These are phyloP conservation scores for Thraustotheca clavata DNA, from an alignment of 352 stramenopile genomes.

Conservation along the genomic window DNA sequence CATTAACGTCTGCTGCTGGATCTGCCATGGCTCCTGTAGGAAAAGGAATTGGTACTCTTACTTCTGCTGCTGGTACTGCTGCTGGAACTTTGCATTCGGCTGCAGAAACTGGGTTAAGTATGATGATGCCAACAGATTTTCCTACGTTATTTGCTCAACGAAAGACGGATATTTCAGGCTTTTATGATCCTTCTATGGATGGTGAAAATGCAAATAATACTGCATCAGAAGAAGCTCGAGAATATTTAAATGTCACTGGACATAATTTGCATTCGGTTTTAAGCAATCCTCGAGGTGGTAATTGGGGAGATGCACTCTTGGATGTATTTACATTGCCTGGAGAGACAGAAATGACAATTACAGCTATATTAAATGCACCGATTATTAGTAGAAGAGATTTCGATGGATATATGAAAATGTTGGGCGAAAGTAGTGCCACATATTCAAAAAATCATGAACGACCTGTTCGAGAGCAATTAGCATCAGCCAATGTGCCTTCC, in stretches of 20 bases:
- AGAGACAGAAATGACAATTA: constrained; percentile 45
- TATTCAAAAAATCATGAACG: constrained; percentile 74
- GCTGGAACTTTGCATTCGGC: background rate
- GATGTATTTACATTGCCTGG: constrained; percentile 66
- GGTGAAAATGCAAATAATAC: constrained; percentile 30
- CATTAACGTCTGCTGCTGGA: constrained; percentile 9
- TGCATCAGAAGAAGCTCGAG: constrained; percentile 45
- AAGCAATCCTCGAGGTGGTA: constrained; percentile 62
- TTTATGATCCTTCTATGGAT: constrained; percentile 9
- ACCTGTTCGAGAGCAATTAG: constrained; percentile 72
- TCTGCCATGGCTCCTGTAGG: constrained; percentile 14
- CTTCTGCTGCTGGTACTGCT: background rate
- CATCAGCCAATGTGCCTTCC: constrained; percentile 72
- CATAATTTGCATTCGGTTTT: constrained; percentile 84
- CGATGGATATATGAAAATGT: constrained; percentile 64
- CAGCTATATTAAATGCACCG: constrained; percentile 47
- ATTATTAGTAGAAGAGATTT: constrained; percentile 59
- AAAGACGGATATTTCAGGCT: constrained; percentile 16
- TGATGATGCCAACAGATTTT: constrained; percentile 20
- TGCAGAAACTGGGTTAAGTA: constrained; percentile 1
- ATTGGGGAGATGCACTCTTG: constrained; percentile 59
- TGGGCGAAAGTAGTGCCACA: constrained; percentile 46
- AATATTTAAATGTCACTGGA: constrained; percentile 54
- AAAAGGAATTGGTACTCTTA: constrained; percentile 8
- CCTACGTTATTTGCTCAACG: constrained; percentile 17